Evolutionary conservation across 1,284 basidiomycete genomes (phyloP), one percentile per base, ranked within the genome.

Genomic region (Papiliotrema flavescens): DNA sequence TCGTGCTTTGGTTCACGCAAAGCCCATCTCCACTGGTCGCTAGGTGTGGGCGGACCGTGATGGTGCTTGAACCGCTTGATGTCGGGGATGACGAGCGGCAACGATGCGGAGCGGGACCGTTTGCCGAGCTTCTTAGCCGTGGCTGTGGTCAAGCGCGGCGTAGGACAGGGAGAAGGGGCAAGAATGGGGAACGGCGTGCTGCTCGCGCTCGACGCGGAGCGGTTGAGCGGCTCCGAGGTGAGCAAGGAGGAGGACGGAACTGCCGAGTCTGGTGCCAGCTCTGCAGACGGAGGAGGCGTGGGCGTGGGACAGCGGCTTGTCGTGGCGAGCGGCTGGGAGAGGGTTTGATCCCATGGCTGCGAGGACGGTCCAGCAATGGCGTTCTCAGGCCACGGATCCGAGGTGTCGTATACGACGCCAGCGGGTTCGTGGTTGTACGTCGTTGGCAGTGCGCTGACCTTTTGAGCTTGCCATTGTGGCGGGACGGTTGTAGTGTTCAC

Each of bases 201-300:
- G 39, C n/a, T 20, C 22, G 49, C 47, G 45, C 40, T 43, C 39
- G 47, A 32, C 3, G 32, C 22, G 20, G 51, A 49, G 41, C 66
- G 57, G 40, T 66, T 61, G 47, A 68, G 64, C 17, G 66, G 66
- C 49, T 64, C 58, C 9, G 66, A 68, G 11, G 66, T 68, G 45
- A 64, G 62, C 8, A 68, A 55, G 14, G 62, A 51, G 9, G 64
- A 60, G 1, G 58, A 50, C 15, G 28, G 28, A 5, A 11, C 28
- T 11, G 28, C 28, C 34, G 36, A 20, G 26, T 41, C 37, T 13
- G 36, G 8, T 5, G 52, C 28, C 15, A 55, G 43, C 8, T 54
- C 49, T 24, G 26, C 13, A 6, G 48, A 43, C 6, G 52, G 24
- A 11, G 51, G 32, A 23, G 53, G 56, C 36, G 44, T 52, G 24